These are phyloP conservation scores for Candida parachauliodes DNA, from an alignment of 805 yeast species.

Conservation along the genomic window DNA sequence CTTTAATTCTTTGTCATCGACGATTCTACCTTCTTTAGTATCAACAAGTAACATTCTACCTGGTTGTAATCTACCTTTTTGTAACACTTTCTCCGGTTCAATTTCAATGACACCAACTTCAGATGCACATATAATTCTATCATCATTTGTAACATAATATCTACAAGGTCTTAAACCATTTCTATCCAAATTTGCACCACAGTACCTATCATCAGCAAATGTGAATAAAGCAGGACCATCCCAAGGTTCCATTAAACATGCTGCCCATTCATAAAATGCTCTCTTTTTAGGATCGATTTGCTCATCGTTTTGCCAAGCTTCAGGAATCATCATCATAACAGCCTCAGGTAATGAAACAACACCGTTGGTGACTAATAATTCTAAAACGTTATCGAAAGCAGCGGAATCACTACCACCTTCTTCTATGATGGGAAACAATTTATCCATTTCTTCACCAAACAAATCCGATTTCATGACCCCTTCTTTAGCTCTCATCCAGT, in stretches of 20 bases:
- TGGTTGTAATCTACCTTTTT: conserved; percentile 92
- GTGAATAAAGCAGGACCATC: conserved; percentile 98
- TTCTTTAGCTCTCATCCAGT: conserved; percentile 99
- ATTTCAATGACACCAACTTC: conserved; percentile 97
- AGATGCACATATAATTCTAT: conserved; percentile 94
- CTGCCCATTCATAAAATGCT: conserved; percentile 99
- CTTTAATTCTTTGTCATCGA: conserved; percentile 89
- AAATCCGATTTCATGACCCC: conserved; percentile 88
- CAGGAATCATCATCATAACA: conserved; percentile 94
- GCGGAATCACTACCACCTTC: conserved; percentile 99
- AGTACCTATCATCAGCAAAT: conserved; percentile 94
- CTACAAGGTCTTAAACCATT: conserved; percentile 98
- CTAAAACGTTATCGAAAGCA: conserved; percentile 93
- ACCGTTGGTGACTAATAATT: conserved; percentile 87
- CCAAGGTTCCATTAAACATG: conserved; percentile 99
- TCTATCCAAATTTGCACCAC: conserved; percentile 97
- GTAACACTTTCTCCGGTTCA: conserved; percentile 74
- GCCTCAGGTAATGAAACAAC: conserved; percentile 93
- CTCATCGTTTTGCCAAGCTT: conserved; percentile 92
- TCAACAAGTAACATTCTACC: conserved; percentile 96
- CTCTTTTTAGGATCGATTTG: conserved; percentile 86
- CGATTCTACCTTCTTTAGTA: conserved; percentile 87
- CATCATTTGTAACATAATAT: conserved; percentile 91
- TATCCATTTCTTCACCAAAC: conserved; percentile 89
- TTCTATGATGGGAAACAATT: conserved; percentile 90